Percentiles rank a stretch among this genome's conserved stretches.
These are phyloP conservation scores for Manihot esculenta DNA, from an alignment of 441 rosid species.

Conservation along the genomic window DNA sequence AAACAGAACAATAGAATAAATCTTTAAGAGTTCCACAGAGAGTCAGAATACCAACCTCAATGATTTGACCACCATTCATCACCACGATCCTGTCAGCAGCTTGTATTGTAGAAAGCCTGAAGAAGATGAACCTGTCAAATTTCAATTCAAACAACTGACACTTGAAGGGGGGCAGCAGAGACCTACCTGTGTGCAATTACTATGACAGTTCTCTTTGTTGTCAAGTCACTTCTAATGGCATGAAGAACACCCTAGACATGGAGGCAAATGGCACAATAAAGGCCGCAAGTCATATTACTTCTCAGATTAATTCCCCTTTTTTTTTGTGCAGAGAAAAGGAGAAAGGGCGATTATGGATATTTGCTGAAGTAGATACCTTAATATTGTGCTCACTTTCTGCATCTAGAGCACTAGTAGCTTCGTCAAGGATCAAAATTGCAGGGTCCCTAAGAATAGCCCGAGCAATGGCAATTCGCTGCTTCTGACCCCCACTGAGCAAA, in stretches of 20 bases:
- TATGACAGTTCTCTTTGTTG: conserved; percentile 70
- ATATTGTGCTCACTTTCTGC: conserved; percentile 97
- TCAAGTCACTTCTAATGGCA: conserved; percentile 53
- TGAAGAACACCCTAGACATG: conserved; percentile 71
- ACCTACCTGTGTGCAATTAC: conserved; percentile 87
- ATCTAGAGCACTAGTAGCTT: conserved; percentile 94
- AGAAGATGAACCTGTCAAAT: conserved; percentile 20
- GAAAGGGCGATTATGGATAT: neutral
- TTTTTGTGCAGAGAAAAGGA: neutral
- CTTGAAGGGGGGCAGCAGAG: conserved; percentile 11
- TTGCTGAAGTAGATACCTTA: conserved; percentile 47
- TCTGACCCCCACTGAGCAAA: conserved; percentile 95
- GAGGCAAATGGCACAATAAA: conserved; percentile 12
- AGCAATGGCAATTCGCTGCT: conserved; percentile 96
- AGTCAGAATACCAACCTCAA: conserved; percentile 54
- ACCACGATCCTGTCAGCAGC: conserved; percentile 91
- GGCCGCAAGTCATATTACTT: neutral
- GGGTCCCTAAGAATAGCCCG: conserved; percentile 97
- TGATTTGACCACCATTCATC: conserved; percentile 72
- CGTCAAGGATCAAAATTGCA: conserved; percentile 81
- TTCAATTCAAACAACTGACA: conserved; percentile 3
- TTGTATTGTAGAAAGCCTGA: conserved; percentile 88
- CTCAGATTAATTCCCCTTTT: neutral
- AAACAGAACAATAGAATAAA: neutral
- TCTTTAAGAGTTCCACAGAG: neutral